These are phyloP conservation scores for Fusarium sp. DNA, from an alignment of 2,329 filamentous ascomycete genomes.

Conservation along the genomic window DNA sequence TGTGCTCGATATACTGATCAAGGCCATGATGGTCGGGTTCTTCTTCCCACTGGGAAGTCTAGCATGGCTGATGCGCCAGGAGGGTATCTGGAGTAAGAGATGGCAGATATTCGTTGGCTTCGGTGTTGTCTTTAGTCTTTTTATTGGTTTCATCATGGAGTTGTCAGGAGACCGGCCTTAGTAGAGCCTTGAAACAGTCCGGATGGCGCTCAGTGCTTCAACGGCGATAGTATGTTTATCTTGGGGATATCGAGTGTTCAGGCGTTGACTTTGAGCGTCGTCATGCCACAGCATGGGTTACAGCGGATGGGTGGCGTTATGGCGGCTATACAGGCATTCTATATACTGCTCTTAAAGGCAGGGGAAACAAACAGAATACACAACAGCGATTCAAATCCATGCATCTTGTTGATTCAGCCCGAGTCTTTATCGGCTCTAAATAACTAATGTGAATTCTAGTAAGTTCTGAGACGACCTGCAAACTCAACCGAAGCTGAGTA, in stretches of 20 bases:
- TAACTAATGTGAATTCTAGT: background rate
- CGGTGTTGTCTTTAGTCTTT: conserved; percentile 81
- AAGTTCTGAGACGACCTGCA: background rate
- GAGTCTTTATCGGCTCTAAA: background rate
- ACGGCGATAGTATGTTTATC: background rate
- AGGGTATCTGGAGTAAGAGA: conserved; percentile 85
- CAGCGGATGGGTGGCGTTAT: background rate
- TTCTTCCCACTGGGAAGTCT: conserved; percentile 91
- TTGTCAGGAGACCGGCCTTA: conserved; percentile 50
- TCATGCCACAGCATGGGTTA: background rate
- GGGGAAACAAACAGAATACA: background rate
- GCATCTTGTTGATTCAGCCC: background rate
- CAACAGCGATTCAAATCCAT: background rate
- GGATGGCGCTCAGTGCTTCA: background rate
- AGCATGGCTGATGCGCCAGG: conserved; percentile 85
- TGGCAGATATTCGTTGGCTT: conserved; percentile 88
- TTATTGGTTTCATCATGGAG: conserved; percentile 73
- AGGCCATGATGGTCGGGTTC: conserved; percentile 90
- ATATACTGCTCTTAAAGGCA: background rate
- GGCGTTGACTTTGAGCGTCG: conserved; percentile 35
- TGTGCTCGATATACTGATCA: conserved; percentile 84
- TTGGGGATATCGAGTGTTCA: conserved; percentile 56
- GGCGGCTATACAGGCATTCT: background rate
- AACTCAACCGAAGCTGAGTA: background rate
- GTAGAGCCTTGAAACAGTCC: background rate